phyloP scores from a whole-genome alignment of 1,139 yeast species.

The Geotrichum candidum region DNA sequence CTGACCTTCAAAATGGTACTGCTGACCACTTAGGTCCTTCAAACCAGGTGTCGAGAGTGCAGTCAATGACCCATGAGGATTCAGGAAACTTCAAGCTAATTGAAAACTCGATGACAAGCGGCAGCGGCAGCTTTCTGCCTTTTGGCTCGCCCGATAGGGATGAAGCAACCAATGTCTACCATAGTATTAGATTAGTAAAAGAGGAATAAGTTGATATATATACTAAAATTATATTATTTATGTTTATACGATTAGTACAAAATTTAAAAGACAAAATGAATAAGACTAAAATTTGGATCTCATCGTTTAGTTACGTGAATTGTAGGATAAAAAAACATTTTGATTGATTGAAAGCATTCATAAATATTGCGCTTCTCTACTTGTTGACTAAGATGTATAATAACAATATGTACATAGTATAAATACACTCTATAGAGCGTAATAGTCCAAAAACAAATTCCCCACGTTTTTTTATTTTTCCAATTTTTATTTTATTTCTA shows the following conservation, averaged over 20 bases:
- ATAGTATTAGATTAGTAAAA: not conserved
- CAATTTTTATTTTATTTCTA: too few species aligned
- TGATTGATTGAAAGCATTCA: too few species aligned
- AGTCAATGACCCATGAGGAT: not conserved
- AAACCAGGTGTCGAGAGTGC: not conserved
- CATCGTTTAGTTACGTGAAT: too few species aligned
- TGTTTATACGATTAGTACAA: not conserved
- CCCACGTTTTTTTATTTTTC: too few species aligned
- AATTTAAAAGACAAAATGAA: not conserved
- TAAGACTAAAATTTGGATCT: too few species aligned
- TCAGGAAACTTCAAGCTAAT: not conserved
- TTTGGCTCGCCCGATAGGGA: not conserved
- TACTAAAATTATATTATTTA: not conserved
- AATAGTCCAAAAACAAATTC: too few species aligned
- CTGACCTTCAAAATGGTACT: conserved; percentile 1
- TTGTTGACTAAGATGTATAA: too few species aligned
- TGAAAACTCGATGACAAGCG: not conserved
- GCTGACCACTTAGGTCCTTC: not conserved
- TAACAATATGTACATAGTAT: too few species aligned
- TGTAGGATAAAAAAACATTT: too few species aligned
- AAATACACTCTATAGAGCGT: too few species aligned
- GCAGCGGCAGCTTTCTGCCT: not conserved
- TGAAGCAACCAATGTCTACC: not conserved
- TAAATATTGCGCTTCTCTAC: too few species aligned
- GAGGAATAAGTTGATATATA: not conserved